These are phyloP conservation scores for Aspergillus aculeatus DNA, from an alignment of 2,329 filamentous ascomycete genomes.

Conservation along the genomic window DNA sequence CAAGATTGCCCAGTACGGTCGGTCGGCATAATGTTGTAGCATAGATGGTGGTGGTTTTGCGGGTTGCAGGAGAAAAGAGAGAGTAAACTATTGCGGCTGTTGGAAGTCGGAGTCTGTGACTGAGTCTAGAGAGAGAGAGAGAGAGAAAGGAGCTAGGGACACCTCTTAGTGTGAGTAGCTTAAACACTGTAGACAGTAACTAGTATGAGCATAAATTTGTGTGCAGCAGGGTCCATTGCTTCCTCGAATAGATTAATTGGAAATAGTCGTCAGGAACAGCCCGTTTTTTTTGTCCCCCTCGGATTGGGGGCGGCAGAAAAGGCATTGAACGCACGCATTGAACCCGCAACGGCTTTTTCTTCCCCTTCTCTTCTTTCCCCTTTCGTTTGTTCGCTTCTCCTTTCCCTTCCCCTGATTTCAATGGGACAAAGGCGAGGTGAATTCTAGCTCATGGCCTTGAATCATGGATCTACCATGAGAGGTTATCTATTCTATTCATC, in stretches of 20 bases:
- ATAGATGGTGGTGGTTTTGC: constrained; percentile 2
- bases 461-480: too few species aligned
- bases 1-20: constrained; percentile 48
- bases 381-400: neutral
- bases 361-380: neutral
- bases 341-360: too few species aligned
- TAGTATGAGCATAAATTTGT: too few species aligned
- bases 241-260: neutral
- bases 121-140: neutral
- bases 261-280: too few species aligned
- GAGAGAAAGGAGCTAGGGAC: neutral
- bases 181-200: neutral
- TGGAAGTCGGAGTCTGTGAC: neutral
- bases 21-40: neutral
- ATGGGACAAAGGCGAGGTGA: too few species aligned
- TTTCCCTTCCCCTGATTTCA: neutral
- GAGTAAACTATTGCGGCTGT: neutral
- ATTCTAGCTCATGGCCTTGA: too few species aligned
- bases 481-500: too few species aligned
- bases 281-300: too few species aligned
- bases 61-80: neutral
- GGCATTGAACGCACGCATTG: too few species aligned
- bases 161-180: neutral
- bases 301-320: too few species aligned
- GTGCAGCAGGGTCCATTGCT: neutral